Percentiles rank a stretch among this genome's conserved stretches.
Conservation (phyloP, 768 basidiomycete species). For the Galerina marginata region DNA sequence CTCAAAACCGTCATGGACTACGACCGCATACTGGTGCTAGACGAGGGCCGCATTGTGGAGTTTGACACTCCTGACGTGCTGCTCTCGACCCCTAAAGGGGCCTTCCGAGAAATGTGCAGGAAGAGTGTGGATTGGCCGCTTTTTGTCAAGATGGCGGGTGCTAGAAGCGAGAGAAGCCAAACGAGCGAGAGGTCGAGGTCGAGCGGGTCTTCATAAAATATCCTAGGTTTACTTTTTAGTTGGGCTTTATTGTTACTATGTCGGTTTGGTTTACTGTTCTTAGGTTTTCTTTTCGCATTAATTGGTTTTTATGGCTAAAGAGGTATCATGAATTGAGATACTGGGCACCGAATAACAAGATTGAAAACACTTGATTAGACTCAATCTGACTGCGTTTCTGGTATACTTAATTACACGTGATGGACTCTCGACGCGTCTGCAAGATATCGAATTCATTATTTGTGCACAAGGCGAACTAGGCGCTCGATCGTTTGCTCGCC, state of each 20-base stretch:
- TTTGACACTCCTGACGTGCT: conserved; percentile 71
- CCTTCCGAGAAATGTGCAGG: conserved; percentile 72
- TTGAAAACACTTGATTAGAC: too few species aligned
- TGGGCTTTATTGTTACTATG: not conserved
- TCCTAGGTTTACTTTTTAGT: not conserved
- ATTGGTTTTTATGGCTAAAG: not conserved
- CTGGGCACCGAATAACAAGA: too few species aligned
- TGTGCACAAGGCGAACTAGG: not conserved
- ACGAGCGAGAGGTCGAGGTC: conserved; percentile 19
- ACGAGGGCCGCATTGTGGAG: conserved; percentile 74
- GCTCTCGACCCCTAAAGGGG: conserved; percentile 55
- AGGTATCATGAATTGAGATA: too few species aligned
- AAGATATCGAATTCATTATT: not conserved
- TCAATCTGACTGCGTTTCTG: not conserved
- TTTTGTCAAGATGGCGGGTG: conserved; percentile 32
- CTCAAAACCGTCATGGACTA: conserved; percentile 80
- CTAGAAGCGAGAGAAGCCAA: conserved; percentile 7
- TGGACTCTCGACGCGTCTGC: conserved; percentile 3
- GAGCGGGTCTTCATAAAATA: conserved; percentile 4
- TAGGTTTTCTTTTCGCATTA: not conserved
- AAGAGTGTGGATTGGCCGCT: conserved; percentile 61
- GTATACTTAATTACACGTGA: not conserved
- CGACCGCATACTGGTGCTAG: conserved; percentile 75
- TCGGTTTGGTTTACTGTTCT: not conserved
- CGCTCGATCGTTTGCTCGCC: not conserved